Conservation (phyloP, 169 alveolate genomes). For the Plasmodium coatneyi region DNA sequence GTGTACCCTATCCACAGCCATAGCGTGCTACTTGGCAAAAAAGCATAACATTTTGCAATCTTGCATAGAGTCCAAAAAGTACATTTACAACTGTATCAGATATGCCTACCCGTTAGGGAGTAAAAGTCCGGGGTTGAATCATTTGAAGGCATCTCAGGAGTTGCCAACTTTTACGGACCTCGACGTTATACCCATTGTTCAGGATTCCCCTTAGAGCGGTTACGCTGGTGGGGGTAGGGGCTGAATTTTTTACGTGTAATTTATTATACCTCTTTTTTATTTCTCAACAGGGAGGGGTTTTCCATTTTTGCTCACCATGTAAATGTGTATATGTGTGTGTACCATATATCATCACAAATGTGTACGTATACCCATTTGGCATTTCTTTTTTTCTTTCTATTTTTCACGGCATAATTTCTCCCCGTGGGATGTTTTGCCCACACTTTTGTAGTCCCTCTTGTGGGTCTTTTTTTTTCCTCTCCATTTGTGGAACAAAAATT, state of each 20-base stretch:
- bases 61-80: conserved; percentile 44
- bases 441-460: neutral
- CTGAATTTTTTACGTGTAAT: neutral
- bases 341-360: neutral
- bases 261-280: neutral
- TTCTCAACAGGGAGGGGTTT: neutral
- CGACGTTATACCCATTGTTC: conserved; percentile 25
- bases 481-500: neutral
- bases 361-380: neutral
- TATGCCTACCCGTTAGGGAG: conserved; percentile 32
- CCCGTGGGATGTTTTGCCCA: neutral
- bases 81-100: conserved; percentile 36
- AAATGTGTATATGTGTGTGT: neutral
- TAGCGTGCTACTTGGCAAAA: conserved; percentile 39
- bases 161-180: conserved; percentile 12
- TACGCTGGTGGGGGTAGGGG: neutral
- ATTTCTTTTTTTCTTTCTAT: neutral
- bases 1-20: conserved; percentile 58
- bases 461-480: too few species aligned
- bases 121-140: conserved; percentile 50
- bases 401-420: neutral
- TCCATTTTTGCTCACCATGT: neutral
- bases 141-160: conserved; percentile 39
- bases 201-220: neutral
- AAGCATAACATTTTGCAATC: conserved; percentile 6